Percentiles rank a stretch among this genome's conserved stretches.
Evolutionary conservation across 2,329 filamentous ascomycete species (phyloP).

Genomic region (Pleomassaria siparia): DNA sequence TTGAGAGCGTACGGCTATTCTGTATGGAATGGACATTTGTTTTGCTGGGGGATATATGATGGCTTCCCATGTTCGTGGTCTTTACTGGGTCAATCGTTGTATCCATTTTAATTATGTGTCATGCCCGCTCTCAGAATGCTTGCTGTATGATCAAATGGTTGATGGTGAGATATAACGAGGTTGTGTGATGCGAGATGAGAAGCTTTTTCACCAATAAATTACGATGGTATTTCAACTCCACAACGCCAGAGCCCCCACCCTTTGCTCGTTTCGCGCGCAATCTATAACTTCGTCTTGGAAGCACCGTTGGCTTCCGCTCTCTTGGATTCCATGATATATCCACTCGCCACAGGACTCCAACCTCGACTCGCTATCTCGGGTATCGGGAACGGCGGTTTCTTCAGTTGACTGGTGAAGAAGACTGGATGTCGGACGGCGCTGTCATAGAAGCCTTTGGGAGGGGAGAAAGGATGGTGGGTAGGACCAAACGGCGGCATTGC

Average conservation of each 20-base stretch:
- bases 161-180: too few relatives aligned
- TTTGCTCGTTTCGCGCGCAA: not conserved
- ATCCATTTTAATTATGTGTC: not conserved
- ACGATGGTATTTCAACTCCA: not conserved
- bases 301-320: slow-evolving; percentile 11
- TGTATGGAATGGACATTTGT: not conserved
- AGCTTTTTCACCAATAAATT: too few relatives aligned
- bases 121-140: too few relatives aligned
- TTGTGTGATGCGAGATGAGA: too few relatives aligned
- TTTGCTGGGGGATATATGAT: not conserved
- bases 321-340: slow-evolving; percentile 42
- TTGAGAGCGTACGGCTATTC: not conserved
- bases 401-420: slow-evolving; percentile 70
- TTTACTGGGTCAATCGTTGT: not conserved
- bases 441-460: slow-evolving; percentile 47
- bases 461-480: slow-evolving; percentile 18
- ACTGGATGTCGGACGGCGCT: slow-evolving; percentile 69
- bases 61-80: not conserved
- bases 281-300: slow-evolving; percentile 33
- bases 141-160: too few relatives aligned
- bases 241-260: too few relatives aligned
- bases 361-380: slow-evolving; percentile 37
- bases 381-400: slow-evolving; percentile 55
- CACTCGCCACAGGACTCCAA: slow-evolving; percentile 48
- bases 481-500: slow-evolving; percentile 47